phyloP scores from a whole-genome alignment of 1,139 yeast genomes.

The Petasospora rhodanensis region DNA sequence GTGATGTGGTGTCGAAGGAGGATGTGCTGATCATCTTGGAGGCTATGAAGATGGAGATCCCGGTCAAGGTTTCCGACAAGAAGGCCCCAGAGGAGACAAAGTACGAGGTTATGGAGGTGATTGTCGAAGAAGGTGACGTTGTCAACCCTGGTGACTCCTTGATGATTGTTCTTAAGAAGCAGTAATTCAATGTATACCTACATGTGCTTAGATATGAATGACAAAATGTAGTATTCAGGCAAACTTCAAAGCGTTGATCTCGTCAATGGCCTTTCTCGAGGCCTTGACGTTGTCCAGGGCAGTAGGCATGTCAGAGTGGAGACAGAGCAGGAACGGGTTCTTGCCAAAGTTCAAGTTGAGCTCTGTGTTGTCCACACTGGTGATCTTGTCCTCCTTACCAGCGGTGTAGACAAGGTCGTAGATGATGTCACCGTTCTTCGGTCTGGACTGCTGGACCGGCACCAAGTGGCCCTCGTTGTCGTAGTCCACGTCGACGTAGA shows the following conservation, averaged over 20 bases:
- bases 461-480: constrained; percentile 30
- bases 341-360: constrained; percentile 26
- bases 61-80: constrained; percentile 29
- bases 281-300: constrained; percentile 32
- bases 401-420: constrained; percentile 26
- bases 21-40: constrained; percentile 85
- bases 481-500: constrained; percentile 36
- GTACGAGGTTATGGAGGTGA: constrained; percentile 75
- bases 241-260: constrained; percentile 19
- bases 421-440: constrained; percentile 32
- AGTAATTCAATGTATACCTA: too few species aligned
- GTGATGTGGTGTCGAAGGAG: constrained; percentile 66
- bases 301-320: constrained; percentile 37
- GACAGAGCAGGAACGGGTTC: constrained; percentile 32
- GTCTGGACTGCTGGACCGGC: constrained; percentile 25
- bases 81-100: constrained; percentile 65
- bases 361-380: constrained; percentile 3
- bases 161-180: too few species aligned
- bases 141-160: constrained; percentile 94
- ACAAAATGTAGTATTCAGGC: too few species aligned
- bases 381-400: constrained; percentile 5
- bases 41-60: constrained; percentile 97
- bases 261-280: constrained; percentile 32
- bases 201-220: too few species aligned
- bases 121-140: constrained; percentile 86